Percentiles rank a stretch among this genome's conserved stretches.
Evolutionary conservation across 768 basidiomycete species (phyloP).

Genomic region (Lactarius quietus): DNA sequence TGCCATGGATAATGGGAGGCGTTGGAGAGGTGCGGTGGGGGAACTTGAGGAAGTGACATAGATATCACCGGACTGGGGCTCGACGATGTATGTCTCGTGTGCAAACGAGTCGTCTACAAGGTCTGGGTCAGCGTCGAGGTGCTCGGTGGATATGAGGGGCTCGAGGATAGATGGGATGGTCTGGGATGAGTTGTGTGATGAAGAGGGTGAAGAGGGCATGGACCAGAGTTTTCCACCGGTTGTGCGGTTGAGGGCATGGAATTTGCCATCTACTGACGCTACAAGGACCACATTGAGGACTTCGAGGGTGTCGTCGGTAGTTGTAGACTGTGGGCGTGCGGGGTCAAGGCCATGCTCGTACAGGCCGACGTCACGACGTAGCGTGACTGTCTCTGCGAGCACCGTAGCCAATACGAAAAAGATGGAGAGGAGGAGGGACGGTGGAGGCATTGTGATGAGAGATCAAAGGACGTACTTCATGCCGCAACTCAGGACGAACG

Average conservation of each 20-base stretch:
- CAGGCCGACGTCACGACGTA: conserved; percentile 23
- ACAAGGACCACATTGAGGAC: conserved; percentile 83
- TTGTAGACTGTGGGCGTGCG: conserved; percentile 15
- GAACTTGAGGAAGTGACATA: conserved; percentile 65
- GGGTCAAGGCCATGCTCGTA: conserved; percentile 8
- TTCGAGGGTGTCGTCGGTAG: conserved; percentile 45
- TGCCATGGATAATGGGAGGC: conserved; percentile 87
- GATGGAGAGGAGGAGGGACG: conserved; percentile 25
- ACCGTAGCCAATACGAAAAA: conserved; percentile 27
- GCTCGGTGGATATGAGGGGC: conserved; percentile 72
- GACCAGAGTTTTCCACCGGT: conserved; percentile 86
- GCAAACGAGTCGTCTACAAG: conserved; percentile 46
- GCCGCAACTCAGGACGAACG: not conserved
- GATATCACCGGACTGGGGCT: conserved; percentile 92
- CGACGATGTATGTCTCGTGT: conserved; percentile 86
- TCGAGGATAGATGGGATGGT: conserved; percentile 50
- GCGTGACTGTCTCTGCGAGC: conserved; percentile 30
- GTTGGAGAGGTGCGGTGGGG: conserved; percentile 68
- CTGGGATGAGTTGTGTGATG: conserved; percentile 29
- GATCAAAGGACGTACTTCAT: not conserved
- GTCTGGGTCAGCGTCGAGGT: conserved; percentile 56
- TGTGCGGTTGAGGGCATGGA: conserved; percentile 89
- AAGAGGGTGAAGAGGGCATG: conserved; percentile 58
- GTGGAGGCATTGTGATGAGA: conserved; percentile 19
- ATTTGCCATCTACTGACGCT: conserved; percentile 90